Percentiles rank a stretch among this genome's conserved stretches.
Conservation (phyloP, 2,329 filamentous ascomycete species). For the Pseudogymnoascus sp. region DNA sequence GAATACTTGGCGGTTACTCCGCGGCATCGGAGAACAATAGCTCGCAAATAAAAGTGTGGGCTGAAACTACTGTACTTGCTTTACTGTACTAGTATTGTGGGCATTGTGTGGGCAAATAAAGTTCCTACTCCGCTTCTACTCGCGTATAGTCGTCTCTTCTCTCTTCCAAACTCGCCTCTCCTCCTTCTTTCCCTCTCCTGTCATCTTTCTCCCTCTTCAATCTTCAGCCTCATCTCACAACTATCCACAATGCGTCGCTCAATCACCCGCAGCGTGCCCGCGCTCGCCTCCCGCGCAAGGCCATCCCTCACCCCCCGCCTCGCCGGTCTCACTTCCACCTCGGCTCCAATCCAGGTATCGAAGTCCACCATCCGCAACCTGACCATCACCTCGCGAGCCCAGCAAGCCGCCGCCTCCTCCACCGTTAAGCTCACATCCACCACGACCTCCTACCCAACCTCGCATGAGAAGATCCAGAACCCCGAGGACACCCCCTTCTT, state of each 20-base stretch:
- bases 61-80: not conserved
- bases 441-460: slow-evolving; percentile 57
- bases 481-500: slow-evolving; percentile 73
- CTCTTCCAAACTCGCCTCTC: not conserved
- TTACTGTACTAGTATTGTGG: not conserved
- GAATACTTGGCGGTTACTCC: not conserved
- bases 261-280: slow-evolving; percentile 23
- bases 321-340: slow-evolving; percentile 21
- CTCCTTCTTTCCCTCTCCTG: not conserved
- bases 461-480: slow-evolving; percentile 61
- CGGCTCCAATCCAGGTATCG: slow-evolving; percentile 20
- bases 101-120: not conserved
- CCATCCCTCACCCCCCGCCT: slow-evolving; percentile 19
- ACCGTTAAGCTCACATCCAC: slow-evolving; percentile 40
- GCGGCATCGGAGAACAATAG: not conserved
- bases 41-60: not conserved
- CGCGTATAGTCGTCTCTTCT: not conserved
- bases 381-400: slow-evolving; percentile 50
- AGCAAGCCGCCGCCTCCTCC: slow-evolving; percentile 44
- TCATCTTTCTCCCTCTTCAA: not conserved
- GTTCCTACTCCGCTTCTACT: not conserved
- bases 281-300: slow-evolving; percentile 19
- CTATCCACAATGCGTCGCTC: slow-evolving; percentile 26
- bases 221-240: not conserved
- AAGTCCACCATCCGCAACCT: slow-evolving; percentile 43